Percentiles rank a stretch among this genome's conserved stretches.
Conservation (phyloP, 2,329 filamentous ascomycete species). For the Apiospora rasikravindrae region DNA sequence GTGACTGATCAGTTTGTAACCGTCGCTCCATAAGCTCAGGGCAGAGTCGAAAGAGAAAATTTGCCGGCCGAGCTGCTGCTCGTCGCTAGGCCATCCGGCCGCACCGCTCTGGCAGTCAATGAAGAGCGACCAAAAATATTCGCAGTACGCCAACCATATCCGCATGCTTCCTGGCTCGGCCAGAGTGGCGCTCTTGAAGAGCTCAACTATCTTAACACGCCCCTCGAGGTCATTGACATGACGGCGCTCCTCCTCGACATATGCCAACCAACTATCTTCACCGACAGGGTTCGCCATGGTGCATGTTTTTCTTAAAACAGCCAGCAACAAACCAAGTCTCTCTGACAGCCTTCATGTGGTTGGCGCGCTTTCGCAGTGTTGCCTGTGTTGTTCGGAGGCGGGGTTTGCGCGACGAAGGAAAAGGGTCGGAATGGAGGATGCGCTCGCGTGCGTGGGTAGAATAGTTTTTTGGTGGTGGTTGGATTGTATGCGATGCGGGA, state of each 20-base stretch:
- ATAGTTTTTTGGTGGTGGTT: background rate
- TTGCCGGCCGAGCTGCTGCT: constrained; percentile 71
- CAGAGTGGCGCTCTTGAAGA: constrained; percentile 71
- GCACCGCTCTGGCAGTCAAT: constrained; percentile 63
- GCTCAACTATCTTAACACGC: constrained; percentile 72
- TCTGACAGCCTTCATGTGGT: constrained; percentile 13
- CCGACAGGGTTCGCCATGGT: constrained; percentile 66
- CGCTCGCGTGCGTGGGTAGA: constrained; percentile 4
- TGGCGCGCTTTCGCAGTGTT: background rate
- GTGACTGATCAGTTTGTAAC: constrained; percentile 73
- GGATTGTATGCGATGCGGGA: background rate
- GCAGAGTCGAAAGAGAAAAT: constrained; percentile 73
- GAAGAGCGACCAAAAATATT: constrained; percentile 77
- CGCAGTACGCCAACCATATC: constrained; percentile 79
- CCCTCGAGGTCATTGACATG: constrained; percentile 67
- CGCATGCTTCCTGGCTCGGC: constrained; percentile 76
- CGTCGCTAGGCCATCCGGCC: constrained; percentile 67
- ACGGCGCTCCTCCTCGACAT: constrained; percentile 73
- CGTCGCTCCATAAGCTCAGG: constrained; percentile 73
- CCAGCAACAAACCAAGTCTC: constrained; percentile 4
- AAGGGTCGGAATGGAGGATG: background rate
- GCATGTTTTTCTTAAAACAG: constrained; percentile 19
- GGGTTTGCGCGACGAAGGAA: background rate
- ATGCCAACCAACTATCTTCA: constrained; percentile 79
- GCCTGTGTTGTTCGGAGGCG: background rate